These are phyloP conservation scores for Glarea lozoyensis DNA, from an alignment of 495 filamentous ascomycete genomes.

Conservation along the genomic window DNA sequence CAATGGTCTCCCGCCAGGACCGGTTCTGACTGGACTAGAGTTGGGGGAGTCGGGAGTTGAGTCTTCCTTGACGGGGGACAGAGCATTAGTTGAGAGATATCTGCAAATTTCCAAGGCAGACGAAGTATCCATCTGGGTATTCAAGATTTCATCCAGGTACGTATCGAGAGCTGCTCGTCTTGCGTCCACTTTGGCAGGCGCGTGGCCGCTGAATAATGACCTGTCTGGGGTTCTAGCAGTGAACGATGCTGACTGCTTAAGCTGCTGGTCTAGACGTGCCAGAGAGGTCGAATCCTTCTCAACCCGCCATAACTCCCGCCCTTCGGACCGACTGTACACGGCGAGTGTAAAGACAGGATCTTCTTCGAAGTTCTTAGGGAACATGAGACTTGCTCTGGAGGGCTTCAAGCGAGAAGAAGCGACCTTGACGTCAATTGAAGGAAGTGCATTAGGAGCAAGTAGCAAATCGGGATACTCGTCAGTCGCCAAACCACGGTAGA, in stretches of 20 bases:
- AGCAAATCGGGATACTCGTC: conserved; percentile 79
- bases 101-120: conserved; percentile 77
- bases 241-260: conserved; percentile 63
- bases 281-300: conserved; percentile 84
- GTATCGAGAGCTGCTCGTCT: conserved; percentile 70
- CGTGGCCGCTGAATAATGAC: conserved; percentile 82
- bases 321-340: conserved; percentile 66
- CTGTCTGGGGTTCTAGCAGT: conserved; percentile 70
- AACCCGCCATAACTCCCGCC: conserved; percentile 82
- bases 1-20: conserved; percentile 55
- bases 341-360: conserved; percentile 92
- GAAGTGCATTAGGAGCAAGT: conserved; percentile 84
- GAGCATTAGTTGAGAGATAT: conserved; percentile 78
- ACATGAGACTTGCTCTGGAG: conserved; percentile 74
- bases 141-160: conserved; percentile 77
- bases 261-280: conserved; percentile 67
- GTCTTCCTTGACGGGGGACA: conserved; percentile 67
- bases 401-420: conserved; percentile 90
- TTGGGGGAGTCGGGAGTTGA: conserved; percentile 33
- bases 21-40: conserved; percentile 31
- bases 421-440: conserved; percentile 74
- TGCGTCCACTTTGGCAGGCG: conserved; percentile 88
- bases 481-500: conserved; percentile 62
- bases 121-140: conserved; percentile 69
- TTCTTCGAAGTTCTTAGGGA: conserved; percentile 61